Conservation (phyloP, 2,329 filamentous ascomycete genomes). For the Trichophyton simii region DNA sequence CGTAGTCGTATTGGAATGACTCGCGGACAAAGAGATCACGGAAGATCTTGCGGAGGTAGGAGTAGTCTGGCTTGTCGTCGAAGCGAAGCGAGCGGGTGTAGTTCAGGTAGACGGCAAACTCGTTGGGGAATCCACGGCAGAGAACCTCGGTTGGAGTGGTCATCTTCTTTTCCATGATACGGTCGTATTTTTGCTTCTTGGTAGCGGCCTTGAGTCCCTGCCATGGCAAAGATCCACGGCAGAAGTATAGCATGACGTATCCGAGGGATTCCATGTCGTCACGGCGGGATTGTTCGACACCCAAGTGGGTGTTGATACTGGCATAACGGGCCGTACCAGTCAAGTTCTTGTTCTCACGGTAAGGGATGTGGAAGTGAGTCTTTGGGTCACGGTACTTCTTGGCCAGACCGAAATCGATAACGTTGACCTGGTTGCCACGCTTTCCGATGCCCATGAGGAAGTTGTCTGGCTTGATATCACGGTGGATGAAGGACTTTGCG, state of each 20-base stretch:
- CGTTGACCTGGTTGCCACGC: constrained; percentile 97
- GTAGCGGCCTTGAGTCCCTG: constrained; percentile 96
- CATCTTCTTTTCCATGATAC: constrained; percentile 99
- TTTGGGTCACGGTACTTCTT: constrained; percentile 99
- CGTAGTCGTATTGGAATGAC: constrained; percentile 99
- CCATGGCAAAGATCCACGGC: constrained; percentile 96
- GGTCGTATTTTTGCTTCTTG: constrained; percentile 99
- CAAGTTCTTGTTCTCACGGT: constrained; percentile 99
- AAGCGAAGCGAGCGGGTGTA: constrained; percentile 97
- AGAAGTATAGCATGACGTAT: constrained; percentile 99
- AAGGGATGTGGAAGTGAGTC: constrained; percentile 98
- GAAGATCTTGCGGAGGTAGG: constrained; percentile 99
- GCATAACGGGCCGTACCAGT: constrained; percentile 97
- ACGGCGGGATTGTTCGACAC: constrained; percentile 96
- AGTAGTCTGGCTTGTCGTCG: constrained; percentile 99
- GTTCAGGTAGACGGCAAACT: constrained; percentile 99
- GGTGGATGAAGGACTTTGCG: constrained; percentile 98
- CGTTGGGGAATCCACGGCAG: constrained; percentile 97
- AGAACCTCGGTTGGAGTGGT: constrained; percentile 96
- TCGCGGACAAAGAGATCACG: constrained; percentile 97
- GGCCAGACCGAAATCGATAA: constrained; percentile 96
- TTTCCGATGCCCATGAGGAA: constrained; percentile 99
- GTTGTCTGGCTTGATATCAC: constrained; percentile 99
- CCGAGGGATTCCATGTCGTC: constrained; percentile 99
- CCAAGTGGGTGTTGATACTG: constrained; percentile 96